phyloP scores from a whole-genome alignment of 2,329 filamentous ascomycete genomes.

The Fusarium dlaminii region DNA sequence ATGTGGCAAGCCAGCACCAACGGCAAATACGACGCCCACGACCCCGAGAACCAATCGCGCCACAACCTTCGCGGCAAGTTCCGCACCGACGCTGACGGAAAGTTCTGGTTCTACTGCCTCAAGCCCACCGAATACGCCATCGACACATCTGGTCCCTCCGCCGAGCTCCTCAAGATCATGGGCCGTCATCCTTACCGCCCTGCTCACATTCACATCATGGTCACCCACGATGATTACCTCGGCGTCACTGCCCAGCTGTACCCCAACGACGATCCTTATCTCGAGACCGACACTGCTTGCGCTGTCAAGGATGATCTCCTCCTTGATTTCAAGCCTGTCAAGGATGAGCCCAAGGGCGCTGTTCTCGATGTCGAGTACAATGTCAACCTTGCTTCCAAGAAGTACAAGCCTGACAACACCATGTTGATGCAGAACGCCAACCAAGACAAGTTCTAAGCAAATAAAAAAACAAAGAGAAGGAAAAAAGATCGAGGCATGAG shows the following conservation, averaged over 20 bases:
- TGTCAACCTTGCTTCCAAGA: constrained; percentile 55
- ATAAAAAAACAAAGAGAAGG: not conserved
- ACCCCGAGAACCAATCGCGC: constrained; percentile 73
- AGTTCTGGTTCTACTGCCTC: constrained; percentile 79
- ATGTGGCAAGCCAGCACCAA: constrained; percentile 83
- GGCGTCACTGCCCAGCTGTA: constrained; percentile 81
- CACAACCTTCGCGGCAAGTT: constrained; percentile 84
- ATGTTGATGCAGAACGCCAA: constrained; percentile 45
- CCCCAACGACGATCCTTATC: constrained; percentile 72
- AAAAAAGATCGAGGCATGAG: not conserved
- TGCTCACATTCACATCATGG: constrained; percentile 63
- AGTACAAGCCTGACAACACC: constrained; percentile 50
- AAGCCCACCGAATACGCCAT: constrained; percentile 78
- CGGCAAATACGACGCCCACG: constrained; percentile 80
- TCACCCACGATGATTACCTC: constrained; percentile 72
- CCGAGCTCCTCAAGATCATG: constrained; percentile 55
- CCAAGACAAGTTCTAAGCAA: constrained; percentile 39
- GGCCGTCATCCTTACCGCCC: constrained; percentile 60
- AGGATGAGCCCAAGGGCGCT: constrained; percentile 50
- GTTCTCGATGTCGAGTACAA: constrained; percentile 54
- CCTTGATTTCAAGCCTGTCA: constrained; percentile 59
- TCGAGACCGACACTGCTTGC: constrained; percentile 60
- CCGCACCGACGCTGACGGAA: constrained; percentile 73
- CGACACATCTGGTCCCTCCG: constrained; percentile 67
- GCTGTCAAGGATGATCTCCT: constrained; percentile 64